Percentiles rank a stretch among this genome's conserved stretches.
Conservation (phyloP, 2,329 filamentous ascomycete genomes). For the Cladophialophora psammophila region DNA sequence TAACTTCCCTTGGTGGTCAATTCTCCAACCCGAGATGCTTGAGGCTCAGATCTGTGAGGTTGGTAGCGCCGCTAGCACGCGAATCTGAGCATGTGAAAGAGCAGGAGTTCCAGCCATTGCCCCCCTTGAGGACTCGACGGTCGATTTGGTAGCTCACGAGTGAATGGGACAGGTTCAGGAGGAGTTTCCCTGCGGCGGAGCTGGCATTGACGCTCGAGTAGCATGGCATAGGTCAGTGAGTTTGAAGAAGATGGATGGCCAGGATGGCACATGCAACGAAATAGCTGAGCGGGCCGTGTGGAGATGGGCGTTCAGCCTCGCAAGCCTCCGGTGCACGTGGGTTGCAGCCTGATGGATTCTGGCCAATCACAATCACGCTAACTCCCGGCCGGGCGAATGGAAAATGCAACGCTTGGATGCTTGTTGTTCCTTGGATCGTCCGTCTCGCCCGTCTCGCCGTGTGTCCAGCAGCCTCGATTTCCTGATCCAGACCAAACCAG, state of each 20-base stretch:
- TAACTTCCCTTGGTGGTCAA: neutral
- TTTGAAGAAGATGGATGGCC: neutral
- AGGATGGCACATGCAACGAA: constrained; percentile 7
- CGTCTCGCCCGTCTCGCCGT: neutral
- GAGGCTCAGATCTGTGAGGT: neutral
- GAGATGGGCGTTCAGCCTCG: constrained; percentile 14
- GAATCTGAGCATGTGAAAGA: constrained; percentile 4
- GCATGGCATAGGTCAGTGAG: neutral
- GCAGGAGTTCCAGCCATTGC: neutral
- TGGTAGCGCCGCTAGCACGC: neutral
- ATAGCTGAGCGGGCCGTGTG: neutral
- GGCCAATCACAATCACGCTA: constrained; percentile 1
- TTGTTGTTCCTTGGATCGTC: neutral
- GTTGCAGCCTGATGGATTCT: constrained; percentile 12
- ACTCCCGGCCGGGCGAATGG: constrained; percentile 30
- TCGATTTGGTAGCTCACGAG: neutral
- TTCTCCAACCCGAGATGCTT: neutral
- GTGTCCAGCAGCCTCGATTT: constrained; percentile 14
- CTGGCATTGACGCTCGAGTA: neutral
- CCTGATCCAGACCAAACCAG: constrained; percentile 6
- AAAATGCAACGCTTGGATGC: constrained; percentile 13
- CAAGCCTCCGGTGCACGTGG: neutral
- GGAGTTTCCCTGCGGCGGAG: neutral
- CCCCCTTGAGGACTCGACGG: neutral
- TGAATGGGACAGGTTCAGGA: neutral